phyloP scores from a whole-genome alignment of 140 eudicot genomes.

The Stevia rebaudiana region DNA sequence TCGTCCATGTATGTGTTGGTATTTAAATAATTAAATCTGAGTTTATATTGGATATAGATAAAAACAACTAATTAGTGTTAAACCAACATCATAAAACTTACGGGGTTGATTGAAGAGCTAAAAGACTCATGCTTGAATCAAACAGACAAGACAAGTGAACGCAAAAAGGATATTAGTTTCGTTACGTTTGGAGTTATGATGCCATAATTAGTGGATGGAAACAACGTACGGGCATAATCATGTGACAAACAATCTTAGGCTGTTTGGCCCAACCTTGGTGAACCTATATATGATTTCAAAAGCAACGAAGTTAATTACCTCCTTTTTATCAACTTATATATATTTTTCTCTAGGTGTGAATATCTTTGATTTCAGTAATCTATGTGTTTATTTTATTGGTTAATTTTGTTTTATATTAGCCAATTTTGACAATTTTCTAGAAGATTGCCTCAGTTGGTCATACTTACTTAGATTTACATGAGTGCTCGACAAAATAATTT shows the following conservation, averaged over 20 bases:
- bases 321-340: not conserved
- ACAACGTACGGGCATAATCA: not conserved
- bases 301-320: not conserved
- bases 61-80: not conserved
- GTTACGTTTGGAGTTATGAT: too few relatives aligned
- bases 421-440: not conserved
- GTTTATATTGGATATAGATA: too few relatives aligned
- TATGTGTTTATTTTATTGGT: not conserved
- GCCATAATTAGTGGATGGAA: not conserved
- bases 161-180: too few relatives aligned
- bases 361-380: not conserved
- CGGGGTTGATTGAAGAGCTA: too few relatives aligned
- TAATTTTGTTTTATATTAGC: not conserved
- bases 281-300: not conserved
- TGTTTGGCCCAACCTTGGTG: not conserved
- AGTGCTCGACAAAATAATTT: too few relatives aligned
- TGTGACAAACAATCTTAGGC: not conserved
- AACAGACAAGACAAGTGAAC: too few relatives aligned
- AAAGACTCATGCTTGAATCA: too few relatives aligned
- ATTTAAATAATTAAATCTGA: not conserved
- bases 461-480: too few relatives aligned
- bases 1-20: not conserved
- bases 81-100: not conserved
- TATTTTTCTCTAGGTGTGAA: too few relatives aligned
- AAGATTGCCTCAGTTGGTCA: too few relatives aligned